Conservation (phyloP, 805 yeast genomes). For the Geotrichum ghanense region DNA sequence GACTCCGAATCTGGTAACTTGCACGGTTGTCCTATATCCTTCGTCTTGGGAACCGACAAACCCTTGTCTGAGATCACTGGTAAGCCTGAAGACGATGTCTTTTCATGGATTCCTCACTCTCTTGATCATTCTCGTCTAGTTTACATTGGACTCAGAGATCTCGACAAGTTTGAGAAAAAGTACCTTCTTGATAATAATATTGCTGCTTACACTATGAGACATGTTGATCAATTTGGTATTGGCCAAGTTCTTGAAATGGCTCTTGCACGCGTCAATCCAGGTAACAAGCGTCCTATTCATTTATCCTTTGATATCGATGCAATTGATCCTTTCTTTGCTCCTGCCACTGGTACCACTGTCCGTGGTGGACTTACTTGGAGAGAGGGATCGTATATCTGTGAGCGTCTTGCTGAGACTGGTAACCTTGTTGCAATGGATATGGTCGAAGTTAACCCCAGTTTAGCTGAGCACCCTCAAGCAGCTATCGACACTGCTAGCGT, state of each 20-base stretch:
- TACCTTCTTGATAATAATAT: conserved; percentile 62
- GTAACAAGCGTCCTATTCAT: conserved; percentile 65
- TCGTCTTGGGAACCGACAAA: conserved; percentile 60
- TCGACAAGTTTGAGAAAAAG: conserved; percentile 74
- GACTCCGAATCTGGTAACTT: conserved; percentile 81
- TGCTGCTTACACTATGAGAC: conserved; percentile 89
- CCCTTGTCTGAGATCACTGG: conserved; percentile 11
- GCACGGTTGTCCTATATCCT: conserved; percentile 95
- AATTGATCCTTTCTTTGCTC: conserved; percentile 85
- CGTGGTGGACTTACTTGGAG: conserved; percentile 91
- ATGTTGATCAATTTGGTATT: conserved; percentile 88
- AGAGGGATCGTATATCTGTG: conserved; percentile 88
- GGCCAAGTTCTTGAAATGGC: conserved; percentile 91
- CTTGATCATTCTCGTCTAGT: conserved; percentile 65
- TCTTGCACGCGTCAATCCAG: conserved; percentile 62
- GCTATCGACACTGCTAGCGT: conserved; percentile 78
- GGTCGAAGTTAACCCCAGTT: conserved; percentile 85
- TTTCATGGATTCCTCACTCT: conserved; percentile 67
- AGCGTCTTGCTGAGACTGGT: conserved; percentile 87
- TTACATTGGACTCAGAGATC: conserved; percentile 90
- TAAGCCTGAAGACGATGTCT: conserved; percentile 52
- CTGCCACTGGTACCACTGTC: conserved; percentile 97
- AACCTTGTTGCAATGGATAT: conserved; percentile 77
- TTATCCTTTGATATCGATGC: conserved; percentile 94
- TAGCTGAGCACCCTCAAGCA: conserved; percentile 68